Conservation (phyloP, 2,329 filamentous ascomycete species). For the Talaromyces atroroseus region DNA sequence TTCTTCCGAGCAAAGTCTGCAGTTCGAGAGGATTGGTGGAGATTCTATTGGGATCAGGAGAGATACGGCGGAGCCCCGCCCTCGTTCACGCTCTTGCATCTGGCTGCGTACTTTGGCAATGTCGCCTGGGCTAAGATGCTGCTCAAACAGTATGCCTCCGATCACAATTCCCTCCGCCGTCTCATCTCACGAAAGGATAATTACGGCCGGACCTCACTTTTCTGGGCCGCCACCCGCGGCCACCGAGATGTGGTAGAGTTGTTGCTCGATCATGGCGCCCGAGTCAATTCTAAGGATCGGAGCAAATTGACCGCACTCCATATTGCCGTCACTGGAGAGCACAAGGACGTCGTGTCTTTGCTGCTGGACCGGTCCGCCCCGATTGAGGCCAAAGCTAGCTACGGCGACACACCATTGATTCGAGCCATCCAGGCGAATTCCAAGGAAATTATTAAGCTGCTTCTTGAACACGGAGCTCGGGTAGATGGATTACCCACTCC, state of each 20-base stretch:
- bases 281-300: not conserved
- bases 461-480: conserved; percentile 15
- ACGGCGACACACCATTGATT: conserved; percentile 17
- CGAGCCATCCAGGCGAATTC: conserved; percentile 17
- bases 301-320: not conserved
- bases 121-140: not conserved
- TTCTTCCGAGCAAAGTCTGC: not conserved
- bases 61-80: not conserved
- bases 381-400: not conserved
- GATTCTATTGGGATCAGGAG: not conserved
- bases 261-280: not conserved
- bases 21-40: not conserved
- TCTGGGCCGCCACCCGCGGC: not conserved
- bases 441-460: conserved; percentile 16
- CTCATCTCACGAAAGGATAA: not conserved
- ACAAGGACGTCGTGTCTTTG: not conserved
- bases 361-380: not conserved
- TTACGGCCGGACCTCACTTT: not conserved
- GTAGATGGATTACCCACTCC: not conserved
- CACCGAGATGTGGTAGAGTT: not conserved
- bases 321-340: not conserved
- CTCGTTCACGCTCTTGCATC: not conserved
- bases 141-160: not conserved
- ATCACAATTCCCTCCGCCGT: not conserved
- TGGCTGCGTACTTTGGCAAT: not conserved